A percentile compares a stretch with the other conserved stretches of the same genome.
phyloP scores from a whole-genome alignment of 345 rosid species.

The Eucalyptus melliodora region DNA sequence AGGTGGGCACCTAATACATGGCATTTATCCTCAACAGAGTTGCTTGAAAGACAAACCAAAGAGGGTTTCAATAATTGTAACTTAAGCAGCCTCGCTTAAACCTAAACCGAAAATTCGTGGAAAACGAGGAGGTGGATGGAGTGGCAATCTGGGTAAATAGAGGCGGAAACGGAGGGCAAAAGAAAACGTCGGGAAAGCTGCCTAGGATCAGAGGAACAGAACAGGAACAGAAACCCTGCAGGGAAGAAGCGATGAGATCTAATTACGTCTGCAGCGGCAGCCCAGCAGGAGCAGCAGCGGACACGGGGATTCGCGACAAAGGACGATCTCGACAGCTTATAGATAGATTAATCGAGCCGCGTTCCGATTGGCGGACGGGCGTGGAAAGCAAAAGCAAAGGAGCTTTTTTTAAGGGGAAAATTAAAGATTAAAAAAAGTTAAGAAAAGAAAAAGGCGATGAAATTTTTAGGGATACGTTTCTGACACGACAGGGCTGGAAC shows the following conservation, averaged over 20 bases:
- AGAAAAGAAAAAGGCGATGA: too few relatives aligned
- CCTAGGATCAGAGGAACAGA: not conserved
- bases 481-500: not conserved
- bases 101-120: not conserved
- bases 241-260: not conserved
- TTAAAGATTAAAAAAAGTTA: not conserved
- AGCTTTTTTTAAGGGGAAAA: not conserved
- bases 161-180: not conserved
- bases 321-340: not conserved
- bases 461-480: not conserved
- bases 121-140: not conserved
- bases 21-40: not conserved
- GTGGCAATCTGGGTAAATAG: not conserved
- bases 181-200: not conserved
- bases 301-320: constrained; percentile 12
- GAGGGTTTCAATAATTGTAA: not conserved
- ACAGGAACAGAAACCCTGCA: not conserved
- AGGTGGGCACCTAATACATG: not conserved
- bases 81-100: not conserved
- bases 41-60: not conserved
- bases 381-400: not conserved
- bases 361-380: not conserved
- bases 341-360: not conserved
- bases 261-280: not conserved
- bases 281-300: not conserved